Percentiles rank a stretch among this genome's conserved stretches.
Conservation (phyloP, 129 eudicot genomes). For the Pulicaria dysenterica region DNA sequence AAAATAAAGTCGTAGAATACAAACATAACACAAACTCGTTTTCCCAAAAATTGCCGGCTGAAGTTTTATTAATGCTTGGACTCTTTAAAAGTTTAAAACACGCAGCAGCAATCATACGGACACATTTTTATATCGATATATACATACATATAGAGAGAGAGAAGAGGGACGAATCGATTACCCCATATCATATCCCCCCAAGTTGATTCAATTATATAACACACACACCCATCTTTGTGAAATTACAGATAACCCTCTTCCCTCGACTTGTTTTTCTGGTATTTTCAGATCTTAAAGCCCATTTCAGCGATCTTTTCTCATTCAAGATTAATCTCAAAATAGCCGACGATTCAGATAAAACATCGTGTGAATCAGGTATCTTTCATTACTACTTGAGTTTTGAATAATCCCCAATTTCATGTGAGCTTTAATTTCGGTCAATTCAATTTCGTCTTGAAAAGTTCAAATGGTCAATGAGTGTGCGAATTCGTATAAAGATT, state of each 20-base stretch:
- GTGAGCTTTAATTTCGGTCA: slow-evolving; percentile 14
- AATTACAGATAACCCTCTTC: slow-evolving; percentile 31
- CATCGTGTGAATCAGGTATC: slow-evolving; percentile 29
- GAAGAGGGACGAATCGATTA: slow-evolving; percentile 14
- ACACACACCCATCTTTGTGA: slow-evolving; percentile 25
- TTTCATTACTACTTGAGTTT: neutral
- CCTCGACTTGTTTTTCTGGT: slow-evolving; percentile 2
- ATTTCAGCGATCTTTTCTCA: slow-evolving; percentile 25
- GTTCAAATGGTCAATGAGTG: slow-evolving; percentile 30
- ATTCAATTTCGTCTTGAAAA: slow-evolving; percentile 19
- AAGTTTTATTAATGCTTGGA: slow-evolving; percentile 12
- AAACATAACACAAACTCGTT: slow-evolving; percentile 18
- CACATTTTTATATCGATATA: neutral
- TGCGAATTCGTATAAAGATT: slow-evolving; percentile 26
- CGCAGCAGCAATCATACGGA: slow-evolving; percentile 27
- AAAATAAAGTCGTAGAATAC: neutral
- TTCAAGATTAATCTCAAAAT: slow-evolving; percentile 22
- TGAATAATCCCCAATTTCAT: slow-evolving; percentile 23
- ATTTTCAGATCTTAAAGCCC: slow-evolving; percentile 36
- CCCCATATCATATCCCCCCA: slow-evolving; percentile 14
- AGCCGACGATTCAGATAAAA: slow-evolving; percentile 15
- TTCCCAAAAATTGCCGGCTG: slow-evolving; percentile 33
- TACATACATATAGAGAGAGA: too few relatives aligned
- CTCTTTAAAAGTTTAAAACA: slow-evolving; percentile 11
- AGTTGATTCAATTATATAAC: slow-evolving; percentile 36